Conservation (phyloP, 352 stramenopile genomes). For the Pythium folliculosum region DNA sequence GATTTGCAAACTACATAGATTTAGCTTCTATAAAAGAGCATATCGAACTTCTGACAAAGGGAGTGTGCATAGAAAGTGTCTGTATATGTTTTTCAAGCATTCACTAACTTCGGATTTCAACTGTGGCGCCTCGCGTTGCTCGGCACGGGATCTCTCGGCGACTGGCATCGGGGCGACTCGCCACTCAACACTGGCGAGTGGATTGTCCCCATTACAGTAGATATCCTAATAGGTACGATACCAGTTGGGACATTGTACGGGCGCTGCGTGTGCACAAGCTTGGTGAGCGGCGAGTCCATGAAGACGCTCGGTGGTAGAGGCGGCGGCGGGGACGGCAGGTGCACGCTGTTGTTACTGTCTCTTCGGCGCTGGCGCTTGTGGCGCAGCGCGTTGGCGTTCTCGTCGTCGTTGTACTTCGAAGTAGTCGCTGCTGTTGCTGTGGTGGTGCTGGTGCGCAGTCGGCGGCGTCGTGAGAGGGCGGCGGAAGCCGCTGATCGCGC, state of each 20-base stretch:
- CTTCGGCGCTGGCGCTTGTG: conserved; percentile 11
- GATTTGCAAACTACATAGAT: too few relatives aligned
- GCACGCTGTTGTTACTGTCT: background rate
- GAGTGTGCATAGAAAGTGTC: too few relatives aligned
- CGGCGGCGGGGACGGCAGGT: background rate
- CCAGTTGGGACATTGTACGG: too few relatives aligned
- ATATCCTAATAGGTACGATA: background rate
- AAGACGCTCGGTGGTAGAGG: conserved; percentile 18
- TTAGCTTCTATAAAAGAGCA: too few relatives aligned
- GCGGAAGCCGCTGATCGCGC: conserved; percentile 3
- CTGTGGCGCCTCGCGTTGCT: conserved; percentile 1
- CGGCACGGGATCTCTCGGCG: background rate
- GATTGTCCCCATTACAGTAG: background rate
- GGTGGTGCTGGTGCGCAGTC: conserved; percentile 26
- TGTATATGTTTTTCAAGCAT: too few relatives aligned
- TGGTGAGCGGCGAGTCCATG: conserved; percentile 20
- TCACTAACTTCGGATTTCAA: too few relatives aligned
- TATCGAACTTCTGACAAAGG: too few relatives aligned
- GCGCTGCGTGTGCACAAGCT: conserved; percentile 16
- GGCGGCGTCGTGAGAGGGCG: conserved; percentile 13
- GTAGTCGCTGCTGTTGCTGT: background rate
- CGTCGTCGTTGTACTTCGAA: background rate
- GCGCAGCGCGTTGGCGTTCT: background rate
- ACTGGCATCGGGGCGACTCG: background rate
- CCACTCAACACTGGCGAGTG: too few relatives aligned